These are phyloP conservation scores for Xylariaceae sp. DNA, from an alignment of 2,329 filamentous ascomycete species.

Conservation along the genomic window DNA sequence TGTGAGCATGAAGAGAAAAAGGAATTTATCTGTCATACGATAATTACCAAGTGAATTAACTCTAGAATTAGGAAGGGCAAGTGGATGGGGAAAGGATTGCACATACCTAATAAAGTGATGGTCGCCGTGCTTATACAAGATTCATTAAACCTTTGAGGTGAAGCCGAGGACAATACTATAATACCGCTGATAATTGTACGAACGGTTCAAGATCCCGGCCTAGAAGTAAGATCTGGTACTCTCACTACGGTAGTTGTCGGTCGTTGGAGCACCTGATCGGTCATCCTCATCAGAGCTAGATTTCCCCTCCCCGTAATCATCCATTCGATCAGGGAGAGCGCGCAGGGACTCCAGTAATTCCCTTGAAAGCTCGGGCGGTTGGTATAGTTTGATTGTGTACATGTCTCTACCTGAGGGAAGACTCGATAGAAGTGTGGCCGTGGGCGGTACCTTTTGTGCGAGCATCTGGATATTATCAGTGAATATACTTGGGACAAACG, in stretches of 20 bases:
- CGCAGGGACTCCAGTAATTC: conserved; percentile 59
- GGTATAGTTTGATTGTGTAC: conserved; percentile 63
- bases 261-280: conserved; percentile 19
- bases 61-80: background rate
- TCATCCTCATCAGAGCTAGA: conserved; percentile 42
- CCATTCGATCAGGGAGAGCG: conserved; percentile 43
- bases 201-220: background rate
- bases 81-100: background rate
- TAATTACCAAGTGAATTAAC: no score
- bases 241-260: conserved; percentile 25
- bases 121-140: background rate
- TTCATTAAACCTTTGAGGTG: background rate
- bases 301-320: conserved; percentile 37
- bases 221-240: conserved; percentile 32
- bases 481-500: background rate
- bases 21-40: no score
- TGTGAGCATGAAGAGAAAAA: no score
- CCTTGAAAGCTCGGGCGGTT: conserved; percentile 58
- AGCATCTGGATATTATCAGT: conserved; percentile 14
- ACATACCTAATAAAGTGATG: background rate
- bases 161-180: no score
- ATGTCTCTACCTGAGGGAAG: conserved; percentile 89
- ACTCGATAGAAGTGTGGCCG: conserved; percentile 64
- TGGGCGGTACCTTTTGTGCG: conserved; percentile 65
- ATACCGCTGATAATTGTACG: background rate